Percentiles rank a stretch among this genome's conserved stretches.
phyloP scores from a whole-genome alignment of 1,284 basidiomycete species.

The Microbotryomycetes sp. region DNA sequence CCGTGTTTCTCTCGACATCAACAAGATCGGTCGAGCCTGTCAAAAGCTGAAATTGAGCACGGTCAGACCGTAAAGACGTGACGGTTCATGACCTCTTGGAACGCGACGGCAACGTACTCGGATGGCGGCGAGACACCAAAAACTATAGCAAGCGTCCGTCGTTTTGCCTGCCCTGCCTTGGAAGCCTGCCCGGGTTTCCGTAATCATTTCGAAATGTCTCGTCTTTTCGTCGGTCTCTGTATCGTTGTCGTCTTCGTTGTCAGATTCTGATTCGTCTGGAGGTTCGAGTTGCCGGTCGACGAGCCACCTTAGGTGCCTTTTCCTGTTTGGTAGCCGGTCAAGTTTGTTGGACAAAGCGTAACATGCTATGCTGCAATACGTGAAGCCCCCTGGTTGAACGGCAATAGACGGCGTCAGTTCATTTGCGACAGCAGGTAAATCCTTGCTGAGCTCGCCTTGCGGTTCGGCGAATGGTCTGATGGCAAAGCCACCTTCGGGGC shows the following conservation, averaged over 20 bases:
- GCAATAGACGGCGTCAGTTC: too few relatives aligned
- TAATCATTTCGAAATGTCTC: background rate
- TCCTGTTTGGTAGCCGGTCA: conserved; percentile 47
- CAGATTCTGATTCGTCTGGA: background rate
- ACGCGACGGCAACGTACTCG: conserved; percentile 47
- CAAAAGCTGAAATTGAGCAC: too few relatives aligned
- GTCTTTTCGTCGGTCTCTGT: background rate
- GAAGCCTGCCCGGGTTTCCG: conserved; percentile 53
- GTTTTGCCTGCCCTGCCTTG: conserved; percentile 76
- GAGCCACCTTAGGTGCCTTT: conserved; percentile 65
- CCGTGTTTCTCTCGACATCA: conserved; percentile 46
- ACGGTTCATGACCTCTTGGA: too few relatives aligned
- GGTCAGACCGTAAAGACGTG: too few relatives aligned
- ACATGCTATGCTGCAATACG: conserved; percentile 80
- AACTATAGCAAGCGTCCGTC: conserved; percentile 87
- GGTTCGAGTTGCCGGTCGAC: conserved; percentile 56
- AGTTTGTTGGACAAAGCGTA: conserved; percentile 51
- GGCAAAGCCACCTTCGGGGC: conserved; percentile 87
- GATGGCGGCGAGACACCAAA: conserved; percentile 80
- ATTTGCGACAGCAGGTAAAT: too few relatives aligned
- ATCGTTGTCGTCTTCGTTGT: background rate
- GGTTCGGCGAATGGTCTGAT: conserved; percentile 74
- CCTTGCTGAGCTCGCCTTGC: conserved; percentile 63
- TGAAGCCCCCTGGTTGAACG: conserved; percentile 68
- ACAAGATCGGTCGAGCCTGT: background rate